phyloP scores from a whole-genome alignment of 2,329 filamentous ascomycete genomes.

The Beauveria bassiana region DNA sequence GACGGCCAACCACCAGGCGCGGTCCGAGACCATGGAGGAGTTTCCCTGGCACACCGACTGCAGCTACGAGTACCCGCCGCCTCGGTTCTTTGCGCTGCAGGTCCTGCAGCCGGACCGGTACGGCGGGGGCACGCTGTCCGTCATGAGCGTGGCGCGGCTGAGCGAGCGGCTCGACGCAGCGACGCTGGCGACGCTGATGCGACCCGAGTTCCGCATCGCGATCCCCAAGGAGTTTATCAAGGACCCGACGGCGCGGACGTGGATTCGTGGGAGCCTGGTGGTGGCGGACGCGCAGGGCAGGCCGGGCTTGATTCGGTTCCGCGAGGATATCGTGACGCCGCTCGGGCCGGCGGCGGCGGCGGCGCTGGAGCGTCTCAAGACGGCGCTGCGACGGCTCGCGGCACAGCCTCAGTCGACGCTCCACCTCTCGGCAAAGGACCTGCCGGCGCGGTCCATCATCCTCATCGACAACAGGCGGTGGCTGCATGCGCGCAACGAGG shows the following conservation, averaged over 20 bases:
- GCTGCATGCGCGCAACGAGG: constrained; percentile 25
- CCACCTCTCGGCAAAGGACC: constrained; percentile 19
- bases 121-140: constrained; percentile 33
- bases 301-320: constrained; percentile 21
- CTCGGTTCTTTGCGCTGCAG: constrained; percentile 33
- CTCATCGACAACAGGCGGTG: constrained; percentile 25
- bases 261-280: constrained; percentile 20
- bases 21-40: constrained; percentile 33
- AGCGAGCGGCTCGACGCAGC: constrained; percentile 18
- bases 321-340: constrained; percentile 24
- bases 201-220: constrained; percentile 24
- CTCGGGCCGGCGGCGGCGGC: constrained; percentile 16
- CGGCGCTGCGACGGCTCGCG: constrained; percentile 13
- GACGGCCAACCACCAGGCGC: constrained; percentile 23
- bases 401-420: constrained; percentile 12
- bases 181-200: constrained; percentile 17
- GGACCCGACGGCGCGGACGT: constrained; percentile 3
- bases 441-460: constrained; percentile 23
- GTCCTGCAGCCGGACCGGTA: constrained; percentile 31
- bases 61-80: constrained; percentile 31
- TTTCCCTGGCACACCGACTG: constrained; percentile 39
- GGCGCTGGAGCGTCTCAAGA: constrained; percentile 21
- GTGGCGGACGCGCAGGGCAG: background rate
- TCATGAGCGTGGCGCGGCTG: constrained; percentile 26
- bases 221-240: constrained; percentile 30